Conservation (phyloP, 2,329 filamentous ascomycete genomes). For the Blumeria graminis region DNA sequence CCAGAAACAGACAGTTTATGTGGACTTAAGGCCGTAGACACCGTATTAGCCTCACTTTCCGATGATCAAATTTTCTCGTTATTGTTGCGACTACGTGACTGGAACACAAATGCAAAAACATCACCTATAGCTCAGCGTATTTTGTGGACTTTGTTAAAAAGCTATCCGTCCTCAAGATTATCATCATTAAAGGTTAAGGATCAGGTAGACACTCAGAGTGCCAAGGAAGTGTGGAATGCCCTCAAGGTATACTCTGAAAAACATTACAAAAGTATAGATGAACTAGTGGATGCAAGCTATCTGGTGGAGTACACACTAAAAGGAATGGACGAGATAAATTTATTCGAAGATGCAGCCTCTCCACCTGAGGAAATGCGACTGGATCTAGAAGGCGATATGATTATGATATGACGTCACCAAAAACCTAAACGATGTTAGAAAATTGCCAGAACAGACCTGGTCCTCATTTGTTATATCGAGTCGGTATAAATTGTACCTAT, state of each 20-base stretch:
- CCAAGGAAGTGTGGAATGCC: conserved; percentile 72
- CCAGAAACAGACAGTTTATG: conserved; percentile 39
- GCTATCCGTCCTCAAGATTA: conserved; percentile 57
- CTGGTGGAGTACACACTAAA: conserved; percentile 77
- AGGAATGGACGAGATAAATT: conserved; percentile 50
- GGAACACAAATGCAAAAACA: conserved; percentile 89
- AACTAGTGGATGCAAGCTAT: conserved; percentile 82
- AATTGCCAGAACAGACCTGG: too few species aligned
- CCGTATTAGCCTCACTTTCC: conserved; percentile 54
- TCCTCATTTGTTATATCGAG: too few species aligned
- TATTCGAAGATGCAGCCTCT: conserved; percentile 4
- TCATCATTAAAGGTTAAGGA: conserved; percentile 41
- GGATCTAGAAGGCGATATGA: too few species aligned
- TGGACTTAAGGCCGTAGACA: conserved; percentile 49
- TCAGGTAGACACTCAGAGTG: conserved; percentile 30
- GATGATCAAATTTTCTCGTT: conserved; percentile 71
- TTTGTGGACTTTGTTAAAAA: conserved; percentile 52
- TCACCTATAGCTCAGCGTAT: conserved; percentile 69
- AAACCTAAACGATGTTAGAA: too few species aligned
- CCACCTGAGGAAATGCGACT: too few species aligned
- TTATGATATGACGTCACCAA: too few species aligned
- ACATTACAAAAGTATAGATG: conserved; percentile 75
- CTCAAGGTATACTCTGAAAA: conserved; percentile 76
- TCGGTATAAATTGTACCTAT: too few species aligned
- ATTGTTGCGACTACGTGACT: conserved; percentile 65